phyloP scores from a whole-genome alignment of 2,329 filamentous ascomycete species.

The Hymenoscyphus salicellus region DNA sequence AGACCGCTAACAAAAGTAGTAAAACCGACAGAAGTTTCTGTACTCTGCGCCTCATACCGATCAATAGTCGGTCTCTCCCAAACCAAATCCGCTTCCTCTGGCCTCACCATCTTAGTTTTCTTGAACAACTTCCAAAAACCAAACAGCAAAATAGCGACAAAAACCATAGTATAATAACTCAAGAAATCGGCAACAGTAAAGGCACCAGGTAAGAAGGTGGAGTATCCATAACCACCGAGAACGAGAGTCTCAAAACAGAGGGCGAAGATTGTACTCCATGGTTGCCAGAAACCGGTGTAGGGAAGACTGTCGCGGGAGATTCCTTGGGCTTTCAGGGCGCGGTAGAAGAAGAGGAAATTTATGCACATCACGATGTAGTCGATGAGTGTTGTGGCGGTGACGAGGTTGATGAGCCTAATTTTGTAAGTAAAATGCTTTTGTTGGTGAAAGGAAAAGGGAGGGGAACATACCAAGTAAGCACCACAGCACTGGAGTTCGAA shows the following conservation, averaged over 20 bases:
- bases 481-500: slow-evolving; percentile 45
- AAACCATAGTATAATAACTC: slow-evolving; percentile 62
- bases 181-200: slow-evolving; percentile 59
- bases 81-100: slow-evolving; percentile 52
- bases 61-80: not conserved
- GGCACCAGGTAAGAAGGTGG: not conserved
- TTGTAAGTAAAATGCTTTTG: not conserved
- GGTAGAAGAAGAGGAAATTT: slow-evolving; percentile 69
- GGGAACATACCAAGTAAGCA: slow-evolving; percentile 38
- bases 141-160: slow-evolving; percentile 58
- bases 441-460: not conserved
- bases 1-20: not conserved
- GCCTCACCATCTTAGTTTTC: slow-evolving; percentile 50
- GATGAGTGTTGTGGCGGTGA: slow-evolving; percentile 52
- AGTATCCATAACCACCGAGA: slow-evolving; percentile 53
- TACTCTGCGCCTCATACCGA: not conserved
- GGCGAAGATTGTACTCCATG: slow-evolving; percentile 61
- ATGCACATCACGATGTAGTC: slow-evolving; percentile 67
- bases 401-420: slow-evolving; percentile 42
- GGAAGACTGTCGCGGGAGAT: slow-evolving; percentile 63
- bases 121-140: slow-evolving; percentile 68
- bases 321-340: slow-evolving; percentile 65
- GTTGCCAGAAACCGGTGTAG: slow-evolving; percentile 51
- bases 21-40: not conserved
- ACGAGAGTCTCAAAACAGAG: slow-evolving; percentile 62